Evolutionary conservation across 2,329 filamentous ascomycete genomes (phyloP), one percentile per base, ranked within the genome.

Genomic region (Acephala macrosclerotiorum): DNA sequence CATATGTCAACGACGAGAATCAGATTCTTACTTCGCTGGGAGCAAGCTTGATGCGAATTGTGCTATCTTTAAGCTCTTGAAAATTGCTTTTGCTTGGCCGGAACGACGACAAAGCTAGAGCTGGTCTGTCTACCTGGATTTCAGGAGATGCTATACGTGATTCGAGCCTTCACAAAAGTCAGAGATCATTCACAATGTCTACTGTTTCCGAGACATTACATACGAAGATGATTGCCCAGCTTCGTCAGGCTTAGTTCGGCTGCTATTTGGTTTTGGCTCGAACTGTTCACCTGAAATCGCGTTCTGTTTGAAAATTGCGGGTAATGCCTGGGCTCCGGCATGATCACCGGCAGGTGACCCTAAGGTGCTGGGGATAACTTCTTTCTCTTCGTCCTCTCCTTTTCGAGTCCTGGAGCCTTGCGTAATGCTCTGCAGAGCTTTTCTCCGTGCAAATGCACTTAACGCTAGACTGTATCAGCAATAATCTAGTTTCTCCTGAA

Each of bases 11-110:
- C 51, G 45, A 12, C 5, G n/a, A 20, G n/a, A 9, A 36, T 12
- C 8, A 20, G 35, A 33, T 20, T 58, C 72, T 61, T 77, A 85
- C 85, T 78, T 87, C 85, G 61, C 81, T 82, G n/a, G 82, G 80
- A 2, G 77, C 73, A 2, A 87, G 74, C 26, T 73, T 79, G 1
- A 88, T 64, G 22, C 80, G 72, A n/a, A 81, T 57, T 1, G 77
- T 70, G 0, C 82, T 83, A 53, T 80, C 76, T 4, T 75, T 45
- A 25, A 79, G 53, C 38, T 80, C 25, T 69, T 74, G 57, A 78
- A 80, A 75, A 55, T 84, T 87, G 47, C 78, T 77, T 65, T 82
- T 81, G 25, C 72, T 80, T 2, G 81, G 78, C 25, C 76, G 79
- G 60, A 85, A 84, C 0, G 84, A 73, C 56, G 73, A 76, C 6